Conservation (phyloP, 495 filamentous ascomycete genomes). For the Penicillium subrubescens region DNA sequence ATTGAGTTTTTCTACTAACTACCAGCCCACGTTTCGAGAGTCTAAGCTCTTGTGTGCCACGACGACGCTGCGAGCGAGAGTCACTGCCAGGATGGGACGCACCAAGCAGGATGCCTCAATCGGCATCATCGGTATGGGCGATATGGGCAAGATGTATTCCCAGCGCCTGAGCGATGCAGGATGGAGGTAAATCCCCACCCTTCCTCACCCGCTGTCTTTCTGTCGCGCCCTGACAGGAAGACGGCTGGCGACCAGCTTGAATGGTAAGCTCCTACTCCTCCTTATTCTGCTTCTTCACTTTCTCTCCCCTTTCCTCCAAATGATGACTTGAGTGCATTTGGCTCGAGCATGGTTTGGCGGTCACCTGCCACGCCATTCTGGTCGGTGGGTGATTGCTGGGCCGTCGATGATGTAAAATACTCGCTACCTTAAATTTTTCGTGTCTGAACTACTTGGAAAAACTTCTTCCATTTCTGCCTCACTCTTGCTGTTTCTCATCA, state of each 20-base stretch:
- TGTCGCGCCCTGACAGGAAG: too few species aligned
- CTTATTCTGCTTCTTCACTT: conserved; percentile 17
- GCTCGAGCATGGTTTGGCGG: conserved; percentile 82
- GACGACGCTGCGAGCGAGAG: conserved; percentile 6
- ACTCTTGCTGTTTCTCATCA: conserved; percentile 6
- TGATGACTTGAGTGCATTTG: conserved; percentile 99
- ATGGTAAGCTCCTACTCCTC: conserved; percentile 34
- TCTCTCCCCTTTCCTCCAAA: conserved; percentile 40
- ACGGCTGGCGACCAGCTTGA: conserved; percentile 10
- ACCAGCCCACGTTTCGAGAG: neutral
- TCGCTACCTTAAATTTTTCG: conserved; percentile 90
- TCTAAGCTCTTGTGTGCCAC: neutral
- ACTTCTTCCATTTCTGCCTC: conserved; percentile 9
- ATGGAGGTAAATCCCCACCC: conserved; percentile 75
- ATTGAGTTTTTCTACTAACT: conserved; percentile 10
- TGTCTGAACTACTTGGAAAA: conserved; percentile 65
- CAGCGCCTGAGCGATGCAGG: conserved; percentile 81
- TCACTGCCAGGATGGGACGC: conserved; percentile 36
- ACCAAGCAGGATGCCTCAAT: conserved; percentile 68
- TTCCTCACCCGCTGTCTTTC: conserved; percentile 13
- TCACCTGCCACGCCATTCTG: conserved; percentile 53
- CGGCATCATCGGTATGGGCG: conserved; percentile 97
- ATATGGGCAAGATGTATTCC: conserved; percentile 99
- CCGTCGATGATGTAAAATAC: conserved; percentile 94
- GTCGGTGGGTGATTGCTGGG: conserved; percentile 39